phyloP scores from a whole-genome alignment of 2,329 filamentous ascomycete species.

The Aspergillus jensenii region DNA sequence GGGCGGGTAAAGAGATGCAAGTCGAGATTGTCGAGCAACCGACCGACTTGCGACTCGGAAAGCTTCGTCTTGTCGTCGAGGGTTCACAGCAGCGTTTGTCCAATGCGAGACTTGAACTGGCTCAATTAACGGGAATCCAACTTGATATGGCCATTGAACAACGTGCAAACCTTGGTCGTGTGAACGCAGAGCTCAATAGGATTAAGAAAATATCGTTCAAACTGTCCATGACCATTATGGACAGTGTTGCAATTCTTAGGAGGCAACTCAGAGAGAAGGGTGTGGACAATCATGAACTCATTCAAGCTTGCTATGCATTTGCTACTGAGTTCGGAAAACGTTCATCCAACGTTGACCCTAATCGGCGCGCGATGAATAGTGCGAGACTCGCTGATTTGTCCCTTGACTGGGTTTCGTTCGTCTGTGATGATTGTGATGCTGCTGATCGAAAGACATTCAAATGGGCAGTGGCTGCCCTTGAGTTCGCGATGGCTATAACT shows the following conservation, averaged over 20 bases:
- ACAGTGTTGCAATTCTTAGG: slow-evolving; percentile 91
- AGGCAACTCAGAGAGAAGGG: slow-evolving; percentile 70
- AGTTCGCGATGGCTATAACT: slow-evolving; percentile 98
- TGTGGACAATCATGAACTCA: slow-evolving; percentile 88
- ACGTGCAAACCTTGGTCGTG: slow-evolving; percentile 86
- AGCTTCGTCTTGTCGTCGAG: slow-evolving; percentile 83
- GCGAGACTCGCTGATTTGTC: slow-evolving; percentile 90
- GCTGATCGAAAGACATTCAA: slow-evolving; percentile 94
- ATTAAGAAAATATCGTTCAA: slow-evolving; percentile 96
- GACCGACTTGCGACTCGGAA: slow-evolving; percentile 81
- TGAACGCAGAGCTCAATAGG: slow-evolving; percentile 86
- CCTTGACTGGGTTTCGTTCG: slow-evolving; percentile 96
- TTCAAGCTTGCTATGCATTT: slow-evolving; percentile 97
- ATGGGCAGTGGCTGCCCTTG: slow-evolving; percentile 92
- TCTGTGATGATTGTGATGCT: slow-evolving; percentile 93
- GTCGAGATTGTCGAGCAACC: slow-evolving; percentile 73
- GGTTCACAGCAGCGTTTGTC: slow-evolving; percentile 76
- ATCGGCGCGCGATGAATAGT: slow-evolving; percentile 94
- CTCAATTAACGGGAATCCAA: slow-evolving; percentile 76
- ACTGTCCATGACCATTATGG: slow-evolving; percentile 97
- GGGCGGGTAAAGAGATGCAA: slow-evolving; percentile 75
- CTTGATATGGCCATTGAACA: slow-evolving; percentile 89
- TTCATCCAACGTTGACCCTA: slow-evolving; percentile 91
- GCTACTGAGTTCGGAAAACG: slow-evolving; percentile 98
- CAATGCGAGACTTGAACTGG: slow-evolving; percentile 75